Evolutionary conservation across 164 flowering plant species (phyloP).

Genomic region (Platanus orientalis): DNA sequence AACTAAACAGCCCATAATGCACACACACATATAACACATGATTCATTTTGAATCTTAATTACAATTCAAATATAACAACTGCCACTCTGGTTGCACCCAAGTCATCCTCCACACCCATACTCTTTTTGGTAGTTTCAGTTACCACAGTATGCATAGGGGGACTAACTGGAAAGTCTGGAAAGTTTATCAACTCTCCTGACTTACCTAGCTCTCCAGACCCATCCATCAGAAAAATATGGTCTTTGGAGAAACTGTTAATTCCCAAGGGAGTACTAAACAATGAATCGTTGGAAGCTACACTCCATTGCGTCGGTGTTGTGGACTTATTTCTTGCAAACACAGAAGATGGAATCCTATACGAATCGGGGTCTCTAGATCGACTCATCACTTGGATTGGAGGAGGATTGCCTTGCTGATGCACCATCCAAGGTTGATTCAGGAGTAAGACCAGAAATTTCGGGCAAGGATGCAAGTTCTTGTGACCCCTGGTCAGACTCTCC

Average conservation of each 20-base stretch:
- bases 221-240: conserved; percentile 30
- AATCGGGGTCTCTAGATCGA: conserved; percentile 35
- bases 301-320: conserved; percentile 61
- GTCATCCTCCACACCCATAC: conserved; percentile 7
- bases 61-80: too few relatives aligned
- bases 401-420: conserved; percentile 25
- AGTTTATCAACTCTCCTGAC: conserved; percentile 25
- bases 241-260: conserved; percentile 58
- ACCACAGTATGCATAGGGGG: conserved; percentile 12
- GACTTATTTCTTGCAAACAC: conserved; percentile 46
- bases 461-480: conserved; percentile 13
- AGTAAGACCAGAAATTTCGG: conserved; percentile 18
- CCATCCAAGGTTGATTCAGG: conserved; percentile 7
- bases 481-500: conserved; percentile 11
- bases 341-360: conserved; percentile 63
- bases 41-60: too few relatives aligned
- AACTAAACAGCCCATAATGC: too few relatives aligned
- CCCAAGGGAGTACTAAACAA: conserved; percentile 77
- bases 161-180: conserved; percentile 13
- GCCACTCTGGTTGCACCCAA: conserved; percentile 11
- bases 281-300: conserved; percentile 81
- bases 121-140: conserved; percentile 2
- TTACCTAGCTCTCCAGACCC: conserved; percentile 30
- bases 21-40: too few relatives aligned
- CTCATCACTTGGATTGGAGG: conserved; percentile 70